Conservation (phyloP, 2,329 filamentous ascomycete genomes). For the Cadophora sp. region DNA sequence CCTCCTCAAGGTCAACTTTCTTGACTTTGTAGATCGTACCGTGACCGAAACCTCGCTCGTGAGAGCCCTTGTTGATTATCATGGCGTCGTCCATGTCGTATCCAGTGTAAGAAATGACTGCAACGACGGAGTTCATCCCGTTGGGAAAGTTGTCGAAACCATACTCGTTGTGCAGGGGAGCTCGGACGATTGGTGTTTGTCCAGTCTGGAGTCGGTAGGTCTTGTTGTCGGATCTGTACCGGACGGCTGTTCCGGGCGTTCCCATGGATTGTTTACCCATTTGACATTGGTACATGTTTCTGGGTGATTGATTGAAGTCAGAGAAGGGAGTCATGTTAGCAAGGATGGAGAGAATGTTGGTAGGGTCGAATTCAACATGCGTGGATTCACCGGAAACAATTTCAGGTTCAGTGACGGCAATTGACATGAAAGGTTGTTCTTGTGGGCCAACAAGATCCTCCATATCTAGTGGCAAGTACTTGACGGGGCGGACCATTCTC, state of each 20-base stretch:
- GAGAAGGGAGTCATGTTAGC: constrained; percentile 99
- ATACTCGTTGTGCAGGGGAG: constrained; percentile 93
- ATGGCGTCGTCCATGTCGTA: constrained; percentile 99
- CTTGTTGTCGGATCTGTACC: constrained; percentile 96
- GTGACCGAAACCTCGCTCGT: constrained; percentile 94
- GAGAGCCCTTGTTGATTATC: constrained; percentile 97
- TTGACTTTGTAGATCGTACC: constrained; percentile 99
- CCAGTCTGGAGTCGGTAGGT: constrained; percentile 93
- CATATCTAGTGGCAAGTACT: constrained; percentile 86
- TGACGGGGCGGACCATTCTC: constrained; percentile 89
- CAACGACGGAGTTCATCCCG: constrained; percentile 92
- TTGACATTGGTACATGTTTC: constrained; percentile 99
- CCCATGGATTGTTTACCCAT: constrained; percentile 99
- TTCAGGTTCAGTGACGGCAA: constrained; percentile 88
- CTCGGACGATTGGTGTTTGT: constrained; percentile 91
- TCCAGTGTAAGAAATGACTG: constrained; percentile 97
- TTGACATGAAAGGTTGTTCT: constrained; percentile 98
- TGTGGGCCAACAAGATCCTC: constrained; percentile 90
- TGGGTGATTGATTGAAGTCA: constrained; percentile 96
- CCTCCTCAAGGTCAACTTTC: constrained; percentile 84
- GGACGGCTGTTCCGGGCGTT: constrained; percentile 84
- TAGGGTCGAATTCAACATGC: constrained; percentile 92
- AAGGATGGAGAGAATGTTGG: constrained; percentile 95
- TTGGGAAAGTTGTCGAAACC: constrained; percentile 98
- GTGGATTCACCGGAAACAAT: constrained; percentile 88